phyloP scores from a whole-genome alignment of 1,284 basidiomycete species.

The Jaminaea rosea region DNA sequence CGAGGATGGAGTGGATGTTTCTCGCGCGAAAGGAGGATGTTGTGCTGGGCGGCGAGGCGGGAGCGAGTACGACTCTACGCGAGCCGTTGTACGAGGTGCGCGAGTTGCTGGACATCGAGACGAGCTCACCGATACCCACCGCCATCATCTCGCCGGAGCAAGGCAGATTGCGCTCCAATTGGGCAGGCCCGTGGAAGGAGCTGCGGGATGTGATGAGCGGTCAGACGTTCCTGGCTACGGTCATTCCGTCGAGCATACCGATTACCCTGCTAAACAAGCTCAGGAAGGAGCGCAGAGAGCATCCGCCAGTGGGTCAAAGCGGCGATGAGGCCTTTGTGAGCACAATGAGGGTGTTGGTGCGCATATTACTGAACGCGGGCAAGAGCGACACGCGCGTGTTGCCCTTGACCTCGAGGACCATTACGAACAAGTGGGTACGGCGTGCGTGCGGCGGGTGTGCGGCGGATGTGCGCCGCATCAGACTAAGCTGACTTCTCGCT shows the following conservation, averaged over 20 bases:
- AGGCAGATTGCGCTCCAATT: not conserved
- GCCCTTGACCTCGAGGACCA: not conserved
- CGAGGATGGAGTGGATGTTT: constrained; percentile 25
- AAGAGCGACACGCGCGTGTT: not conserved
- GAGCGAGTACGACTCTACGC: not conserved
- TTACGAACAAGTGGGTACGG: not conserved
- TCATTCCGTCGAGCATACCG: not conserved
- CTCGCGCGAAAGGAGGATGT: constrained; percentile 11
- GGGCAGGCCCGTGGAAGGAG: not conserved
- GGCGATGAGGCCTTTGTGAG: not conserved
- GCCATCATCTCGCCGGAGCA: not conserved
- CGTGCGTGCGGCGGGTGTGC: too few relatives aligned
- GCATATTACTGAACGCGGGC: not conserved
- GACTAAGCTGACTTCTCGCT: too few relatives aligned
- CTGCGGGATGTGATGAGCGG: too few relatives aligned
- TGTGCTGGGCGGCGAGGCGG: not conserved
- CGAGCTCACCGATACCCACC: not conserved
- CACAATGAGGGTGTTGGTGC: not conserved
- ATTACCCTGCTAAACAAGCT: not conserved
- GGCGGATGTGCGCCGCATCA: too few relatives aligned
- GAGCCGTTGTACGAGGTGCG: not conserved
- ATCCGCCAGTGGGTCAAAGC: not conserved
- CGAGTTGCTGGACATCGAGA: not conserved
- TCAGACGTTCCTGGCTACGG: not conserved
- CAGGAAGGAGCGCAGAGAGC: not conserved